Evolutionary conservation across 2,329 filamentous ascomycete genomes (phyloP).

Genomic region (Fusarium veterinarium): DNA sequence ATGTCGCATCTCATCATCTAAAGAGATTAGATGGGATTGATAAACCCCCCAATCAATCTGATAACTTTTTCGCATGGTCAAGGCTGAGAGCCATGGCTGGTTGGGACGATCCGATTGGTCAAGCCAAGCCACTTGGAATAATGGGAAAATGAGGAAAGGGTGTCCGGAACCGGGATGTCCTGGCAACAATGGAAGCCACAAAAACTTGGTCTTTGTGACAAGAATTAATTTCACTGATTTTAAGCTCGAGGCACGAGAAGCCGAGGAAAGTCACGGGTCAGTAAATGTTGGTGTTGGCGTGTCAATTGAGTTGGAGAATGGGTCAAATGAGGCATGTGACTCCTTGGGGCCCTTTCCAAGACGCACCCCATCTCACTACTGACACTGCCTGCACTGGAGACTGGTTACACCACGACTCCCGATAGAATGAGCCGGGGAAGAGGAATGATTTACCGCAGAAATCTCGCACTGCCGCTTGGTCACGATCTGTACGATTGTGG

Average conservation of each 20-base stretch:
- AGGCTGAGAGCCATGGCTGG: conserved; percentile 9
- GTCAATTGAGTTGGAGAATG: neutral
- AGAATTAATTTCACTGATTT: neutral
- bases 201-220: neutral
- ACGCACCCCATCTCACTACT: conserved; percentile 26
- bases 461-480: neutral
- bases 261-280: neutral
- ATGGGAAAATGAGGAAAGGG: conserved; percentile 14
- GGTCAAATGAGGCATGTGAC: conserved; percentile 34
- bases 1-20: conserved; percentile 16
- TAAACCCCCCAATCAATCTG: conserved; percentile 38
- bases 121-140: neutral
- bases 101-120: conserved; percentile 38
- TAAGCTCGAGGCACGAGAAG: neutral
- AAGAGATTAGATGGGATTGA: conserved; percentile 48
- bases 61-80: conserved; percentile 26
- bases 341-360: neutral
- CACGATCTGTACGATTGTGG: conserved; percentile 7
- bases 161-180: neutral
- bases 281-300: neutral
- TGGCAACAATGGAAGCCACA: neutral
- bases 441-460: neutral
- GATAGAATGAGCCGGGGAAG: neutral
- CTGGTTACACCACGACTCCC: neutral
- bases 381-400: too few relatives aligned